A percentile compares a stretch with the other conserved stretches of the same genome.
Conservation (phyloP, 2,329 filamentous ascomycete species). For the Seiridium cupressi region DNA sequence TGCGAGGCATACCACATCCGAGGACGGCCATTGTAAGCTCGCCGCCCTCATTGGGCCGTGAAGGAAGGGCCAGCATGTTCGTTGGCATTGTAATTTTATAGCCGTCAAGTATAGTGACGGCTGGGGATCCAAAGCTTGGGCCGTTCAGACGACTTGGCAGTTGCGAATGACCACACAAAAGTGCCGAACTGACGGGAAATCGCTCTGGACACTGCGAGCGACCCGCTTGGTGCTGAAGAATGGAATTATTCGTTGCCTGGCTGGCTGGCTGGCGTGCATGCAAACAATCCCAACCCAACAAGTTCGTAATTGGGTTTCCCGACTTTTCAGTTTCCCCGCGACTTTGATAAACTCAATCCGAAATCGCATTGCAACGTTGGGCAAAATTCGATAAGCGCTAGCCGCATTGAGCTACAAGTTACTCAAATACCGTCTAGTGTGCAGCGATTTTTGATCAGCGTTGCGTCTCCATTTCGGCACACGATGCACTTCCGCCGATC, state of each 20-base stretch:
- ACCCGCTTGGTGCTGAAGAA: neutral
- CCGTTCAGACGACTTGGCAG: neutral
- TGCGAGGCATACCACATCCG: slow-evolving; percentile 62
- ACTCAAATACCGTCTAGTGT: neutral
- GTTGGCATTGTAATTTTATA: neutral
- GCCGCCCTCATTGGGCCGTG: slow-evolving; percentile 32
- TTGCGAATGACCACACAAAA: no score
- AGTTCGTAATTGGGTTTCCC: no score
- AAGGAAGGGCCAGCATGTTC: slow-evolving; percentile 28
- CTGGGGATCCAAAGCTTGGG: neutral
- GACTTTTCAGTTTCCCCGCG: no score
- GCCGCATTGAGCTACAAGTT: no score
- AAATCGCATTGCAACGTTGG: no score
- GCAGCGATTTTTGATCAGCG: neutral
- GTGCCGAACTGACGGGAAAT: no score
- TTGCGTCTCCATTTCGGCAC: neutral
- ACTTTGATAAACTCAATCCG: no score
- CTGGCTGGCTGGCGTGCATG: no score
- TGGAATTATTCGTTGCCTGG: no score
- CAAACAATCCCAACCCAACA: no score
- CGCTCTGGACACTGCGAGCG: neutral
- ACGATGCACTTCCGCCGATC: neutral
- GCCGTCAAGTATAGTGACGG: neutral
- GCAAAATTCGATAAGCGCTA: no score
- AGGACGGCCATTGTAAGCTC: slow-evolving; percentile 73